A percentile compares a stretch with the other conserved stretches of the same genome.
phyloP scores from a whole-genome alignment of 108 stramenopile genomes.

The Cyclotella baltica region DNA sequence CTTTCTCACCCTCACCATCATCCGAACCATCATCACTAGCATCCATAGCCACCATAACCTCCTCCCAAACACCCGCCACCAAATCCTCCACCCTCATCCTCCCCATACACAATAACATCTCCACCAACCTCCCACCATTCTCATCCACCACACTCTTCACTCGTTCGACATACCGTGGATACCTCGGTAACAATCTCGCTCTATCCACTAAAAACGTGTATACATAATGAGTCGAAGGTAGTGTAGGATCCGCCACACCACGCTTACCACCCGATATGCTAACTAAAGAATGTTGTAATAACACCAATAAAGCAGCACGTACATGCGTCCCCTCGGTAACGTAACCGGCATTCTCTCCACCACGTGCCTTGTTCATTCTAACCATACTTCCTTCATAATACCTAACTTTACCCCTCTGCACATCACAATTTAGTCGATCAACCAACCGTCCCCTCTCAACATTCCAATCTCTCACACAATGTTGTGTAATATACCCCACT shows the following conservation, averaged over 20 bases:
- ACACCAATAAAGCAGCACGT: constrained; percentile 71
- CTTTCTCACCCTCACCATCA: constrained; percentile 18
- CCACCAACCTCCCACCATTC: constrained; percentile 63
- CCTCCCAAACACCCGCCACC: constrained; percentile 59
- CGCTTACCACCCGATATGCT: constrained; percentile 34
- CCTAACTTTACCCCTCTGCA: background rate
- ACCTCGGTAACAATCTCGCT: constrained; percentile 66
- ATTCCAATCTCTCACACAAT: constrained; percentile 56
- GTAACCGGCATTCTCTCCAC: constrained; percentile 51
- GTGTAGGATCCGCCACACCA: constrained; percentile 25
- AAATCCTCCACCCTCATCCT: constrained; percentile 70
- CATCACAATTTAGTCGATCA: constrained; percentile 25
- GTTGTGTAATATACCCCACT: constrained; percentile 42
- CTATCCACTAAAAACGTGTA: constrained; percentile 64
- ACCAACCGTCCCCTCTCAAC: constrained; percentile 50
- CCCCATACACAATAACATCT: constrained; percentile 67
- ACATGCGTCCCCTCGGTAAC: constrained; percentile 57
- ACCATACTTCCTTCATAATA: constrained; percentile 34
- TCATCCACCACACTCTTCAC: constrained; percentile 61
- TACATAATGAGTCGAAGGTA: constrained; percentile 41
- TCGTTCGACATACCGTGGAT: constrained; percentile 74
- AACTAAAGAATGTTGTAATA: constrained; percentile 81
- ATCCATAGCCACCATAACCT: constrained; percentile 15
- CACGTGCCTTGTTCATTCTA: constrained; percentile 53
- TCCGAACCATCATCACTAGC: constrained; percentile 12